A percentile compares a stretch with the other conserved stretches of the same genome.
Evolutionary conservation across 2,329 filamentous ascomycete genomes (phyloP).

Genomic region (Fusarium devonianum): DNA sequence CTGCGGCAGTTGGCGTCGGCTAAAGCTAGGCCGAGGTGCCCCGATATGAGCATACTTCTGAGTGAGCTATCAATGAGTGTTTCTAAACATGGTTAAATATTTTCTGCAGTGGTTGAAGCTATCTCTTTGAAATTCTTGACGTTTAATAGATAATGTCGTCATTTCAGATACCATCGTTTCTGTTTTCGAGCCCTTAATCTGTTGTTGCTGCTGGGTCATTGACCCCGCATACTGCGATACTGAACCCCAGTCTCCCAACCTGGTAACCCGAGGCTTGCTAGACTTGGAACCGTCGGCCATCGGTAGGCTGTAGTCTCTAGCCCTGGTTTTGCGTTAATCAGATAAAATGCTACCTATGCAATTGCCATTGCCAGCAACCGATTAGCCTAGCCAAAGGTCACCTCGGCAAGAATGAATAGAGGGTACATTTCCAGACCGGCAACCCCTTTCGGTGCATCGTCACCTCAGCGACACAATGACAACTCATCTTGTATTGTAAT

Average conservation of each 20-base stretch:
- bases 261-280: slow-evolving; percentile 33
- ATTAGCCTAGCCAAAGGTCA: no score
- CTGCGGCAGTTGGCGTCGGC: slow-evolving; percentile 31
- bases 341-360: not conserved
- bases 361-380: no score
- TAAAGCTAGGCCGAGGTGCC: not conserved
- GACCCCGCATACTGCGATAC: slow-evolving; percentile 11
- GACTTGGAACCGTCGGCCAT: not conserved
- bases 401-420: no score
- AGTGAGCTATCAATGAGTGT: no score
- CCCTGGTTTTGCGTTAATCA: not conserved
- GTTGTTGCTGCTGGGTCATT: not conserved
- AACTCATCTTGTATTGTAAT: no score
- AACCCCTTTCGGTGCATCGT: no score
- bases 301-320: not conserved
- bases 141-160: not conserved
- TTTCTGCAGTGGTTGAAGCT: no score
- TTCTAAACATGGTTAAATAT: no score
- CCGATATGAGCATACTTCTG: slow-evolving; percentile 10
- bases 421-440: no score
- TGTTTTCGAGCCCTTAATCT: no score
- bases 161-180: no score
- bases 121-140: not conserved
- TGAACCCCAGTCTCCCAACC: not conserved
- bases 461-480: no score